Base-by-base conservation (phyloP, 192 early-diverging fungal genomes). In the Coemansia sp. region DNA sequence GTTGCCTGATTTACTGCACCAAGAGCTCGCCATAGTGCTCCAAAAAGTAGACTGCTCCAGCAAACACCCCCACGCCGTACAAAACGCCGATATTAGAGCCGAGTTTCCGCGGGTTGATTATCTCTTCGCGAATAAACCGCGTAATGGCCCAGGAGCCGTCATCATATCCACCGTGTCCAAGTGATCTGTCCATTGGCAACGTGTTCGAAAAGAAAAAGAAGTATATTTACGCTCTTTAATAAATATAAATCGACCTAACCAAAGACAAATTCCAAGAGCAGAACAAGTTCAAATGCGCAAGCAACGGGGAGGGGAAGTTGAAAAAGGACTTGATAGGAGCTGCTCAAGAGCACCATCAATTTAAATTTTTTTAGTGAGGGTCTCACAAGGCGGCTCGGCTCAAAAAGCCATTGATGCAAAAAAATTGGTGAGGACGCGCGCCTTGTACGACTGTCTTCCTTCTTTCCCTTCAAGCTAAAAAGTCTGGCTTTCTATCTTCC, bases 1-100 rank as follows among this genome's bases (percentile, higher is more conserved):
- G 16, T 44, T 44, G 7, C 5, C 10, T 16, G 27, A 12, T 58
- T 22, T 71, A 80, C 62, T 80, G 73, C 30, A 81, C 47, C 8
- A 81, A 73, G 34, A 81, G 62, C 59, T 81, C 73, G 55, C 73
- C 69, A 31, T 58, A 76, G 41, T 69, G 54, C 55, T 76, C 73
- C 67, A 81, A 50, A 69, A 76, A 81, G 74, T 67, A 75, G 44
- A 76, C 70, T 22, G 69, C 78, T 3, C 78, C 74, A 32, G 74
- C 78, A 67, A 81, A 81, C 48, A 76, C 78, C 56, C 73, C 47
- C 5, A 67, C 78, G 56, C 73, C 78, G 67, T 81, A 81, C 53
- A 76, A 47, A 24, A 81, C 67, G 56, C 67, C 67, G n/a, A 81
- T 28, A 60, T 81, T 81, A 31, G 65, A 57, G 38, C 55, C 56